A percentile compares a stretch with the other conserved stretches of the same genome.
Conservation (phyloP, 805 yeast species). For the Metschnikowia bowlesiae region DNA sequence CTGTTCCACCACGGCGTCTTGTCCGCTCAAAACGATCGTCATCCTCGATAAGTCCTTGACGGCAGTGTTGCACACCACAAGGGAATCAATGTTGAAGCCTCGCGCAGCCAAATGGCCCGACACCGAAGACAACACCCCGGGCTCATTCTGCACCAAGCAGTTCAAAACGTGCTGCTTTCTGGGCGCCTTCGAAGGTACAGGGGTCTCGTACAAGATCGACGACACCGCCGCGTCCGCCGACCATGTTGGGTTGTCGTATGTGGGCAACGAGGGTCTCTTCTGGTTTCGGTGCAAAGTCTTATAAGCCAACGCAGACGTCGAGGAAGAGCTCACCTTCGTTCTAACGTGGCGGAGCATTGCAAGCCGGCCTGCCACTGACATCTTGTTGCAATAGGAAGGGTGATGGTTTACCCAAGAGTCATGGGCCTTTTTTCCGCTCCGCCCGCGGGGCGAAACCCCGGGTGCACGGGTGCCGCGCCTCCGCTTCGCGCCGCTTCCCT, state of each 20-base stretch:
- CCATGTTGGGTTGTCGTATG: slow-evolving; percentile 90
- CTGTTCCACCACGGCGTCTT: slow-evolving; percentile 94
- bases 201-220: slow-evolving; percentile 88
- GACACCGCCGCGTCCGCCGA: slow-evolving; percentile 96
- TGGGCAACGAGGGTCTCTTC: slow-evolving; percentile 86
- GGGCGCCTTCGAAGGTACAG: slow-evolving; percentile 60
- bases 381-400: neutral
- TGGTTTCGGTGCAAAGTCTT: slow-evolving; percentile 85
- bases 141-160: slow-evolving; percentile 97
- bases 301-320: slow-evolving; percentile 93
- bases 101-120: slow-evolving; percentile 96
- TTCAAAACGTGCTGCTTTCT: slow-evolving; percentile 84
- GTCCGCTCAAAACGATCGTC: slow-evolving; percentile 94
- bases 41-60: slow-evolving; percentile 92
- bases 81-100: slow-evolving; percentile 96
- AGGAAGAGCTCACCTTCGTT: slow-evolving; percentile 41
- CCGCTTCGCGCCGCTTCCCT: neutral
- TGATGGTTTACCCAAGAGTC: neutral
- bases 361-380: slow-evolving; percentile 3
- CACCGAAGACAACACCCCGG: slow-evolving; percentile 91
- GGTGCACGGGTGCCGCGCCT: neutral
- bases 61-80: slow-evolving; percentile 95
- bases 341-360: slow-evolving; percentile 14
- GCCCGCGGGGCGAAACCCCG: neutral
- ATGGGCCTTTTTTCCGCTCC: slow-evolving; percentile 2